phyloP scores from a whole-genome alignment of 768 basidiomycete species.

The Calocera viscosa region DNA sequence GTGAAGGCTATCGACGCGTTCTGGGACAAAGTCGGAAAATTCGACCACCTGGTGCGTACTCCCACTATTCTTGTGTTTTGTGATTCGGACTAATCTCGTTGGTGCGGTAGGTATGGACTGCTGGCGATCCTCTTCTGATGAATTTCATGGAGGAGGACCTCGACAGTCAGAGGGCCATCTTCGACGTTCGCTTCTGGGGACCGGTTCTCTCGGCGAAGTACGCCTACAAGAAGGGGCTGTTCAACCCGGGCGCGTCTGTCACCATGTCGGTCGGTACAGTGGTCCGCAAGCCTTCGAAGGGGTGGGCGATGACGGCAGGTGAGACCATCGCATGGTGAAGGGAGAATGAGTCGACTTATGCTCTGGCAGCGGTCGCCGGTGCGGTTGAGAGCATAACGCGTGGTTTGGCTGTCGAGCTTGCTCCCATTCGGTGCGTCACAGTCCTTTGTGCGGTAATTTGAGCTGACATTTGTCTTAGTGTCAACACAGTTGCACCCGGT shows the following conservation, averaged over 20 bases:
- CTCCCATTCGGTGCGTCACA: slow-evolving; percentile 17
- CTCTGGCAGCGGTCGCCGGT: slow-evolving; percentile 15
- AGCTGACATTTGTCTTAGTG: not conserved
- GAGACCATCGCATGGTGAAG: not conserved
- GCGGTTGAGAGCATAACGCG: slow-evolving; percentile 16
- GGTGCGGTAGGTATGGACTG: not conserved
- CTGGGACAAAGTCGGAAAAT: not conserved
- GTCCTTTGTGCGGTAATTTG: slow-evolving; percentile 9
- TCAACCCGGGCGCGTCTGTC: slow-evolving; percentile 1
- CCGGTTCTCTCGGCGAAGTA: not conserved
- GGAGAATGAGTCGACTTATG: slow-evolving; percentile 11
- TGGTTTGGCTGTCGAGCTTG: slow-evolving; percentile 18
- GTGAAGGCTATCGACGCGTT: not conserved
- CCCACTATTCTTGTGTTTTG: not conserved
- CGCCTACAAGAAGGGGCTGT: slow-evolving; percentile 1
- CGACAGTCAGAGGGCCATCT: not conserved
- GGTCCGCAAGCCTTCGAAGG: not conserved
- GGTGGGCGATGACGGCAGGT: not conserved
- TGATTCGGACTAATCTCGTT: not conserved
- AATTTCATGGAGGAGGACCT: slow-evolving; percentile 7
- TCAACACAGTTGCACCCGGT: not conserved
- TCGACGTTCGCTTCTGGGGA: slow-evolving; percentile 7
- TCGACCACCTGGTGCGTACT: not conserved
- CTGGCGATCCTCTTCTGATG: not conserved
- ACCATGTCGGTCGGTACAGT: not conserved